Conservation (phyloP, 352 stramenopile genomes). For the Phytophthora cactorum region DNA sequence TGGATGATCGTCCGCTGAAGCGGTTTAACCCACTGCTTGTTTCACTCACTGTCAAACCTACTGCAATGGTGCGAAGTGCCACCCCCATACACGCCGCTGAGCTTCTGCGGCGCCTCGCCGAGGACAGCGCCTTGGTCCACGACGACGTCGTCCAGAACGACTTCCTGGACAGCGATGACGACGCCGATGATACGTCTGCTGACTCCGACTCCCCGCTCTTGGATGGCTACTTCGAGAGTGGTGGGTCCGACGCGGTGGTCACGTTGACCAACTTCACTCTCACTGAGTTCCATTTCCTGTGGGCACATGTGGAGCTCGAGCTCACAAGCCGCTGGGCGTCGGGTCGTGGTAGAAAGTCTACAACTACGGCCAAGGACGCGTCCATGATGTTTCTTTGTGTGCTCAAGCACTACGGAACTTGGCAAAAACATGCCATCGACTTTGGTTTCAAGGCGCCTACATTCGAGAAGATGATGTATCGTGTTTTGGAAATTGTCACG, state of each 20-base stretch:
- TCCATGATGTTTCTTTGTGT: conserved; percentile 10
- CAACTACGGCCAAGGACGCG: conserved; percentile 1
- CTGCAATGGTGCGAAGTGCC: too few species aligned
- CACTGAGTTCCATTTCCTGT: conserved; percentile 7
- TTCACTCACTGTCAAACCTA: too few species aligned
- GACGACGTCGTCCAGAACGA: not conserved
- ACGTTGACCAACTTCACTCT: conserved; percentile 10
- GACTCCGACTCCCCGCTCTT: conserved; percentile 4
- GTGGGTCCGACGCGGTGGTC: conserved; percentile 11
- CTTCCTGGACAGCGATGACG: not conserved
- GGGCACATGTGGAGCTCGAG: not conserved
- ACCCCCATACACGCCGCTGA: too few species aligned
- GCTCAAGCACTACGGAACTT: conserved; percentile 13
- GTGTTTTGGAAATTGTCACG: too few species aligned
- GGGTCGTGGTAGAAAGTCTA: not conserved
- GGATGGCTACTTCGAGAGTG: conserved; percentile 9
- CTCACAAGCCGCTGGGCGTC: conserved; percentile 2
- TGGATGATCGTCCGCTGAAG: too few species aligned
- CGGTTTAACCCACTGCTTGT: too few species aligned
- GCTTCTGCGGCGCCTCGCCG: too few species aligned
- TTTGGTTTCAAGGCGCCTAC: too few species aligned
- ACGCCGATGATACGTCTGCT: not conserved
- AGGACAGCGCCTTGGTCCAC: not conserved
- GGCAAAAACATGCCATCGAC: not conserved
- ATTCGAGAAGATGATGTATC: too few species aligned